Evolutionary conservation across 805 yeast species (phyloP), one percentile per base, ranked within the genome.

Genomic region (Schizosaccharomyces lindneri): DNA sequence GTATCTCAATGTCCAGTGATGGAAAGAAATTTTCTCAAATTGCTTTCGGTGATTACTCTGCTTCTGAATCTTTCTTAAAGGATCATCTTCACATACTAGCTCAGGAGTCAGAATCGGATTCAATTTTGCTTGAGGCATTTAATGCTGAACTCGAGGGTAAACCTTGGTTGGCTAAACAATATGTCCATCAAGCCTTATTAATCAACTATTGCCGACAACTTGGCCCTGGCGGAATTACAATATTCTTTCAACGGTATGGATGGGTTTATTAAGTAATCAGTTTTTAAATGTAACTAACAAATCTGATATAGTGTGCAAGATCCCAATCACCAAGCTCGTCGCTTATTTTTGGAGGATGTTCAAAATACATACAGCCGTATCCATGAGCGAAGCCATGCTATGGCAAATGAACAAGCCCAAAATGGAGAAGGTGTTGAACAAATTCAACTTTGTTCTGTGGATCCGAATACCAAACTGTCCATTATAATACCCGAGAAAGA

Each of bases 61-160:
- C 73, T 62, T 75, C 83, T 66, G 77, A 81, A 64, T 73, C 72
- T 61, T 81, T 74, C 71, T 73, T 85, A 65, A 65, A 73, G 76
- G 57, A 70, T 69, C 70, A 86, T 70, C 80, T 85, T 48, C 75
- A 78, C 63, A 85, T 93, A 63, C 80, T 89, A 60, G 55, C 51
- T 6, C 80, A 81, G 3, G 87, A 84, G 65, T 82, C 82, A 64
- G 97, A 93, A 70, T 87, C 89, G 69, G 97, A 93, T 71, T 87
- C 95, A 0, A 79, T 93, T 63, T 76, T 89, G 69, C 89, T 90
- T 96, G 83, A 83, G 24, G 94, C 97, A 0, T 93, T 93, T 71
- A 95, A 90, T 67, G 75, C 76, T 62, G 87, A 87, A 70, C 75
- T 90, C 64, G 80, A 78, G 15, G 84, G 81, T 24, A 77, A 87